Conservation (phyloP, 2,329 filamentous ascomycete genomes). For the Lachnellula occidentalis region DNA sequence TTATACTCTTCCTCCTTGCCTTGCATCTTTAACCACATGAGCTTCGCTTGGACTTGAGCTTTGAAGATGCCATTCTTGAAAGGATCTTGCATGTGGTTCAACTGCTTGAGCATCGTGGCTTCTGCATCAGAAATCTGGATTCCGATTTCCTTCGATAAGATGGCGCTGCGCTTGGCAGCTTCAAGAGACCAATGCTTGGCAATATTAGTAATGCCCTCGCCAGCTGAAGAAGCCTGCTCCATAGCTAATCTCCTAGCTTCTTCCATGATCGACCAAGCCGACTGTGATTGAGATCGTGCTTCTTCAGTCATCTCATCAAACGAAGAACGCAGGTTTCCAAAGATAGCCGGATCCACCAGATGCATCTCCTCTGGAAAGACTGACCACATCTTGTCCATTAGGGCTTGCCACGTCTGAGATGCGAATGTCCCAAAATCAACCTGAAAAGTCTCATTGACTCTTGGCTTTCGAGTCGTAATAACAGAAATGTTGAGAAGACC, state of each 20-base stretch:
- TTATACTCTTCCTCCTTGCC: constrained; percentile 43
- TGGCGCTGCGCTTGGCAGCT: constrained; percentile 26
- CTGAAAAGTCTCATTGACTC: constrained; percentile 55
- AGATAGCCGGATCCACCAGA: constrained; percentile 14
- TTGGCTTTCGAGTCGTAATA: constrained; percentile 52
- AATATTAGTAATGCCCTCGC: constrained; percentile 15
- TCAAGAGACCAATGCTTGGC: constrained; percentile 25
- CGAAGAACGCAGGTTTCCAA: constrained; percentile 12
- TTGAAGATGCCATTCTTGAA: constrained; percentile 43
- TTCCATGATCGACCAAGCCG: constrained; percentile 17
- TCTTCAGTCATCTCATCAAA: constrained; percentile 22
- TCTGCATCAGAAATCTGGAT: constrained; percentile 29
- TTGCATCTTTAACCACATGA: constrained; percentile 51
- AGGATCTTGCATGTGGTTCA: constrained; percentile 36
- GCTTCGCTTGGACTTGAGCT: constrained; percentile 51
- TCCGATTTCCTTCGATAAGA: constrained; percentile 24
- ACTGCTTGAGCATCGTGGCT: constrained; percentile 31
- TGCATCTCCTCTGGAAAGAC: constrained; percentile 19
- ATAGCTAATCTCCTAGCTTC: constrained; percentile 19
- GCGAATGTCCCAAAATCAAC: constrained; percentile 48
- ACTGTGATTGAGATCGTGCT: constrained; percentile 16
- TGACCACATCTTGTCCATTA: constrained; percentile 22
- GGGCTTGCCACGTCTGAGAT: constrained; percentile 21
- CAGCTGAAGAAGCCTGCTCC: constrained; percentile 18
- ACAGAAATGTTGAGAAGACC: constrained; percentile 55